A percentile compares a stretch with the other conserved stretches of the same genome.
These are phyloP conservation scores for Debaryomyces hansenii DNA, from an alignment of 805 yeast species.

Conservation along the genomic window DNA sequence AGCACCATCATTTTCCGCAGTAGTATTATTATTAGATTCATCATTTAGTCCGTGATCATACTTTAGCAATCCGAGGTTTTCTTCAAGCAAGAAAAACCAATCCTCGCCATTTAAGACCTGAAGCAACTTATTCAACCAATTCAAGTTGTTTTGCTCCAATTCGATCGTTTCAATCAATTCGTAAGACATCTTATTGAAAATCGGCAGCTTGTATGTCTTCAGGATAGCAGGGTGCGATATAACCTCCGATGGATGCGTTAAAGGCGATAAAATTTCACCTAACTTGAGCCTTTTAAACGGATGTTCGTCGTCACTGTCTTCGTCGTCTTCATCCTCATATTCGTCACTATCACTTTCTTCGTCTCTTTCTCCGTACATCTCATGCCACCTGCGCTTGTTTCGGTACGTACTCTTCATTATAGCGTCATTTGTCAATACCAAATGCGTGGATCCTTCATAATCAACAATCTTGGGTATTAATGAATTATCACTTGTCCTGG, in stretches of 20 bases:
- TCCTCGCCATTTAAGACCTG: constrained; percentile 87
- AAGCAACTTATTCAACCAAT: constrained; percentile 66
- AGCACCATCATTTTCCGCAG: constrained; percentile 9
- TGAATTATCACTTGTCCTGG: constrained; percentile 15
- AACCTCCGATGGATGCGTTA: constrained; percentile 77
- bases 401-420: constrained; percentile 26
- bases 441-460: constrained; percentile 34
- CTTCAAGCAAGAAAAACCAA: constrained; percentile 64
- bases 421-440: constrained; percentile 36
- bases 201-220: constrained; percentile 57
- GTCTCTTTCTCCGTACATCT: constrained; percentile 18
- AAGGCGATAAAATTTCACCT: constrained; percentile 66
- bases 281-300: constrained; percentile 31
- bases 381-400: constrained; percentile 39
- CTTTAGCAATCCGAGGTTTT: constrained; percentile 61
- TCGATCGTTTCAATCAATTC: constrained; percentile 79
- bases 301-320: constrained; percentile 20
- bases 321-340: constrained; percentile 7
- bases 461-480: constrained; percentile 38
- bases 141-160: constrained; percentile 76
- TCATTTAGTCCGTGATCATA: constrained; percentile 63
- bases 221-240: constrained; percentile 68
- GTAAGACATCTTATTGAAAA: constrained; percentile 57
- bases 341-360: constrained; percentile 20
- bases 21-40: constrained; percentile 11